Evolutionary conservation across 73 alveolate genomes (phyloP), one percentile per base, ranked within the genome.

Genomic region (Paramecium sexaurelia): DNA sequence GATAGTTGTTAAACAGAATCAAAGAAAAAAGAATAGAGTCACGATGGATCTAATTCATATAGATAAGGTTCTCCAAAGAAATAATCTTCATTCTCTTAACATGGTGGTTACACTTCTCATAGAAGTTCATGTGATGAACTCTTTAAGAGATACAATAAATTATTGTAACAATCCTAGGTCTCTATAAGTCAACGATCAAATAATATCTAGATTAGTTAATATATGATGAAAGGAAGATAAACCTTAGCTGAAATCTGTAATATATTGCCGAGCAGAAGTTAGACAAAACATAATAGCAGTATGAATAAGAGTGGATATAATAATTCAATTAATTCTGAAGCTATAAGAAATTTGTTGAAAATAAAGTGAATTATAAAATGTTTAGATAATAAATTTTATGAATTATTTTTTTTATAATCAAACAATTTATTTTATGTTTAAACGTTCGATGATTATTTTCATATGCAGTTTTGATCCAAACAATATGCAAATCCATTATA

Each of bases 1-100:
- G 67, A 51, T 51, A 51, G 67, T 51, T 61, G 83, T 61, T 61
- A 61, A 61, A 26, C 83, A 61, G 83, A 61, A 61, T 61, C 43
- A 19, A 61, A 26, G 43, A 61, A 61, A 61, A 61, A 61, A n/a
- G 83, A 61, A 26, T 29, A 32, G 43, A 61, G 83, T 61, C 20
- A 61, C 7, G 83, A 61, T 61, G 39, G 83, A 15, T 61, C 83
- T 51, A 51, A 26, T 20, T 51, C 67, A 4, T 51, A 51, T 17
- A 2, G 33, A 26, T 61, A 61, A 2, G 27, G 15, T 29, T 61
- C 83, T 61, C 83, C 83, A 29, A 61, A 61, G 11, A 61, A 61
- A n/a, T 5, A 22, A 61, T 32, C 43, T 20, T 61, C 83, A 7
- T 61, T 61, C 83, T 61, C 83, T 29, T 20, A 61, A 61, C 83